These are phyloP conservation scores for Circinella minor DNA, from an alignment of 371 early-diverging fungal genomes.

Conservation along the genomic window DNA sequence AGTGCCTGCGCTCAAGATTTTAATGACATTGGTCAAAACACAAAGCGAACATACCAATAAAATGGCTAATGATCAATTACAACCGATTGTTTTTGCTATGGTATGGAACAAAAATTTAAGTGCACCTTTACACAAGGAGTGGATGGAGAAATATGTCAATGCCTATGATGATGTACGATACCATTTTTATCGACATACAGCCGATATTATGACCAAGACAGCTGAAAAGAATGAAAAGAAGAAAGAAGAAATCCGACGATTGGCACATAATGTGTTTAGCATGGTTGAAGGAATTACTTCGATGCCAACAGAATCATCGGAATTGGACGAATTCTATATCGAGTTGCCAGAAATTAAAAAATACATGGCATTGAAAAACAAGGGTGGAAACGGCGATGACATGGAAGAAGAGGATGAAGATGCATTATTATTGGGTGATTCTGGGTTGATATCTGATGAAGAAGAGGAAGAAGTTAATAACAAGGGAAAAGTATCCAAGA, in stretches of 20 bases:
- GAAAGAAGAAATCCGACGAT: constrained; percentile 4
- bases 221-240: constrained; percentile 32
- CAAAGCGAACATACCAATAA: constrained; percentile 57
- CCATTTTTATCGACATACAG: constrained; percentile 76
- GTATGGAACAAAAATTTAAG: constrained; percentile 59
- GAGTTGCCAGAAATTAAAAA: constrained; percentile 50
- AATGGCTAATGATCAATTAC: constrained; percentile 59
- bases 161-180: constrained; percentile 83
- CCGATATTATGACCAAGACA: constrained; percentile 19
- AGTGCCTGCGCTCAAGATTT: constrained; percentile 70
- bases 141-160: constrained; percentile 74
- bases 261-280: constrained; percentile 57
- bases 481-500: constrained; percentile 31
- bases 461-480: constrained; percentile 45
- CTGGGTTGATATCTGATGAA: constrained; percentile 36
- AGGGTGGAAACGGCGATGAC: constrained; percentile 15
- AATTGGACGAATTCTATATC: constrained; percentile 69
- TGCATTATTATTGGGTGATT: constrained; percentile 28
- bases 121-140: constrained; percentile 60
- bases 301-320: constrained; percentile 64
- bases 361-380: constrained; percentile 2
- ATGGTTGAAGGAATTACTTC: constrained; percentile 60
- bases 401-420: constrained; percentile 21
- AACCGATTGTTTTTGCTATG: constrained; percentile 59
- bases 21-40: constrained; percentile 66